A percentile compares a stretch with the other conserved stretches of the same genome.
Evolutionary conservation across 2,329 filamentous ascomycete genomes (phyloP).

Genomic region (Fusarium marasasianum): DNA sequence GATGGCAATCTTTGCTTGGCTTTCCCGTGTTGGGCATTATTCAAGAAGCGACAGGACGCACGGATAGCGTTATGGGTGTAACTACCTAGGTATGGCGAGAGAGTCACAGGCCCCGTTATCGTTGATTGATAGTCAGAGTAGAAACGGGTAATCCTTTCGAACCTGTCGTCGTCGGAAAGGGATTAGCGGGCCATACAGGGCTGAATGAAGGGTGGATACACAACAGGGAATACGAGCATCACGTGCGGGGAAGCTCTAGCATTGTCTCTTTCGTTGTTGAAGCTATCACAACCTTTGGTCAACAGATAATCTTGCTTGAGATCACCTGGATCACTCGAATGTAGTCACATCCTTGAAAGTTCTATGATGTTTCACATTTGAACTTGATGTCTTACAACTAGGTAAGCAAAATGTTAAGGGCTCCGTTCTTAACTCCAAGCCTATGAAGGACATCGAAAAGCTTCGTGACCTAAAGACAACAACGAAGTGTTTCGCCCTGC

Average conservation of each 20-base stretch:
- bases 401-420: too few species aligned
- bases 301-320: not conserved
- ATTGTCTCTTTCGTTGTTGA: not conserved
- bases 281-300: not conserved
- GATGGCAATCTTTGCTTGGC: constrained; percentile 53
- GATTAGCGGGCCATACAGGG: constrained; percentile 32
- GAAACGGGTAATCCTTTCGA: constrained; percentile 44
- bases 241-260: constrained; percentile 15
- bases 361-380: not conserved
- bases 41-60: not conserved
- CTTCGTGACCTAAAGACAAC: too few species aligned
- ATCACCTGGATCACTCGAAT: not conserved
- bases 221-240: not conserved
- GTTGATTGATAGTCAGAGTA: constrained; percentile 22
- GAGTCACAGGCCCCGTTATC: constrained; percentile 5
- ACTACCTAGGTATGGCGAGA: not conserved
- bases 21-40: constrained; percentile 54
- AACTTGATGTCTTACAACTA: not conserved
- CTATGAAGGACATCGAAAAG: too few species aligned
- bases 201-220: constrained; percentile 26
- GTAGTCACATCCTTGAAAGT: too few species aligned
- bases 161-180: constrained; percentile 25
- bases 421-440: too few species aligned
- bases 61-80: not conserved
- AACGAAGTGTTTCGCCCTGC: too few species aligned